These are phyloP conservation scores for Fraxinus ornus DNA, from an alignment of 305 asterid genomes.

Conservation along the genomic window DNA sequence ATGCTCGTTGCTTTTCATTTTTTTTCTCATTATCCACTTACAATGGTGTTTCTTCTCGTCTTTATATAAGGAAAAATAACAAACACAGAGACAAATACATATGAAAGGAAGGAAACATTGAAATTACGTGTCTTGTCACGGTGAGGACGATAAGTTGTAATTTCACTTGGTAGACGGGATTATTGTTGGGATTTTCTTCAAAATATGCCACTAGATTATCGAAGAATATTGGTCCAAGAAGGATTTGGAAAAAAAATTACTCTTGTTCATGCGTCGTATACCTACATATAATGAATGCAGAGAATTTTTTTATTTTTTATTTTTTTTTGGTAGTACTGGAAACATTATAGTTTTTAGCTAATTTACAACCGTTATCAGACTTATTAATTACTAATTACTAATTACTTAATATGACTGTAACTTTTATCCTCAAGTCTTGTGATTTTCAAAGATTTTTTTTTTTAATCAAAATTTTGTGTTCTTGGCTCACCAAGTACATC, in stretches of 20 bases:
- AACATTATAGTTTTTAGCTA: neutral
- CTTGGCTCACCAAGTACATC: conserved; percentile 17
- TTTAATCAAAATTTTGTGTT: neutral
- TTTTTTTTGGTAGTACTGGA: neutral
- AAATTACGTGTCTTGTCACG: neutral
- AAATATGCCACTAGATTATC: neutral
- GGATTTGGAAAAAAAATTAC: neutral
- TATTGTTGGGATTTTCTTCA: neutral
- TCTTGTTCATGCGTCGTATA: neutral
- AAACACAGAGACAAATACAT: neutral
- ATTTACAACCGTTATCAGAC: neutral
- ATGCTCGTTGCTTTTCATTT: neutral
- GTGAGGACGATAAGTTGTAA: neutral
- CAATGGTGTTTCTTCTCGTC: neutral
- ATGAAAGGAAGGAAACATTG: neutral
- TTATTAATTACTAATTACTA: neutral
- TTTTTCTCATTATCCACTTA: neutral
- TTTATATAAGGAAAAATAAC: neutral
- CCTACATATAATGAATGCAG: neutral
- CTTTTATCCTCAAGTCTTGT: neutral
- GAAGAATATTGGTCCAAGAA: neutral
- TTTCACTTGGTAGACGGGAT: neutral
- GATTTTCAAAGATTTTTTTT: conserved; percentile 12
- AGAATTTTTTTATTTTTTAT: neutral
- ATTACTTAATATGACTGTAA: neutral